Evolutionary conservation across 2,329 filamentous ascomycete genomes (phyloP).

Genomic region (Nannizziopsis barbatae): DNA sequence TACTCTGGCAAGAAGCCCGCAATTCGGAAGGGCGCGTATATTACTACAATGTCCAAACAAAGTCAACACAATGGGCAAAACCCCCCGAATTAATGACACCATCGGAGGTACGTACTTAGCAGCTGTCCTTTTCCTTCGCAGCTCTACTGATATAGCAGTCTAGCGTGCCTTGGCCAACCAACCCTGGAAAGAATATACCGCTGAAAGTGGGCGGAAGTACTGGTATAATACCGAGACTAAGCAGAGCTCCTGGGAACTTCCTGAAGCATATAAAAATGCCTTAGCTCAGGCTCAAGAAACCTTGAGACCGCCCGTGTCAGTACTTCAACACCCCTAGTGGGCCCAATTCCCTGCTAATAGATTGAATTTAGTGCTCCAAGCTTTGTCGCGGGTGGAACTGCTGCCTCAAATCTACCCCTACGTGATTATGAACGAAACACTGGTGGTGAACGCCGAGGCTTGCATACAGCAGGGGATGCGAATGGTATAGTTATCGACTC

Average conservation of each 20-base stretch:
- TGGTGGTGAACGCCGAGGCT: conserved; percentile 37
- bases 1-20: conserved; percentile 68
- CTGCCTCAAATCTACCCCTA: conserved; percentile 25
- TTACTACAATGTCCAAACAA: conserved; percentile 80
- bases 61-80: conserved; percentile 88
- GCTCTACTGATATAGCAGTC: conserved; percentile 10
- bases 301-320: conserved; percentile 39
- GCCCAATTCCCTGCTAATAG: conserved; percentile 28
- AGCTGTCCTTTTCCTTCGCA: conserved; percentile 13
- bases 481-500: conserved; percentile 33
- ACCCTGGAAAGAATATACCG: conserved; percentile 86
- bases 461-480: conserved; percentile 33
- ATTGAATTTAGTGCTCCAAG: conserved; percentile 33
- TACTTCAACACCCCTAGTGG: conserved; percentile 20
- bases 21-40: conserved; percentile 75
- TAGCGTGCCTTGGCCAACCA: conserved; percentile 67
- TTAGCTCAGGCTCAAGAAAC: conserved; percentile 47
- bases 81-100: conserved; percentile 78
- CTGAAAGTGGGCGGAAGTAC: conserved; percentile 78
- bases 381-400: conserved; percentile 50
- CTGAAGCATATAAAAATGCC: conserved; percentile 66
- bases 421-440: conserved; percentile 39
- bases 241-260: conserved; percentile 91
- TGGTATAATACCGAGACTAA: conserved; percentile 92
- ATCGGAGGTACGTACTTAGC: conserved; percentile 52